These are phyloP conservation scores for Fusarium sp. DNA, from an alignment of 2,329 filamentous ascomycete genomes.

Conservation along the genomic window DNA sequence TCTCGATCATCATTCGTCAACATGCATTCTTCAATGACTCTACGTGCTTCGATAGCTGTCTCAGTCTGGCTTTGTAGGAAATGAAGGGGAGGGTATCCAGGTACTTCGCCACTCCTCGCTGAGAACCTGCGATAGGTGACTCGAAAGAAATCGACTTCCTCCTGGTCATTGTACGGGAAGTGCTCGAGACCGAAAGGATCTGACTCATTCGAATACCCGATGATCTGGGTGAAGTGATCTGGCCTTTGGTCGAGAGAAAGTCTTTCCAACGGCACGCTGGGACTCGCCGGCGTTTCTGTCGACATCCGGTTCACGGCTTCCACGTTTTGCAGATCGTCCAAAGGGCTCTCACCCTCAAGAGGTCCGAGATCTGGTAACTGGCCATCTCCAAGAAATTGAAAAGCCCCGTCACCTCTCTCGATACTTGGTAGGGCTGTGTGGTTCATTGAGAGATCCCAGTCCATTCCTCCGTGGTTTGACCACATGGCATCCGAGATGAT, in stretches of 20 bases:
- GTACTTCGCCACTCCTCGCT: background rate
- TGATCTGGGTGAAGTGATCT: background rate
- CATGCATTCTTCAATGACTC: background rate
- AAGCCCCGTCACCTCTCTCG: background rate
- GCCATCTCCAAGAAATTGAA: background rate
- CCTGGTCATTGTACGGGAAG: slow-evolving; percentile 29
- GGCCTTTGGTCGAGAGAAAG: background rate
- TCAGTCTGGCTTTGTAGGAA: background rate
- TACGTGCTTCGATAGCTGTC: background rate
- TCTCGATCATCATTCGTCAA: background rate
- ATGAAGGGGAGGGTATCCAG: background rate
- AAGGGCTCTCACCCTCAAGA: background rate
- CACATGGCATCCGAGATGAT: background rate
- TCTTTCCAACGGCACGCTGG: background rate
- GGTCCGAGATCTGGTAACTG: background rate
- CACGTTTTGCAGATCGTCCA: background rate
- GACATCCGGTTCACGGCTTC: background rate
- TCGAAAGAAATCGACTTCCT: slow-evolving; percentile 40
- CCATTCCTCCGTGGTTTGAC: background rate
- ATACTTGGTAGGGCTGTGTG: background rate
- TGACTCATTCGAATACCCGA: slow-evolving; percentile 7
- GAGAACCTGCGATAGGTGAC: slow-evolving; percentile 34
- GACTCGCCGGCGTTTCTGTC: background rate
- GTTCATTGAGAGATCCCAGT: background rate
- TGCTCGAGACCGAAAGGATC: slow-evolving; percentile 3